Base-by-base conservation (phyloP, 2,329 filamentous ascomycete species). In the Hymenoscyphus linearis region DNA sequence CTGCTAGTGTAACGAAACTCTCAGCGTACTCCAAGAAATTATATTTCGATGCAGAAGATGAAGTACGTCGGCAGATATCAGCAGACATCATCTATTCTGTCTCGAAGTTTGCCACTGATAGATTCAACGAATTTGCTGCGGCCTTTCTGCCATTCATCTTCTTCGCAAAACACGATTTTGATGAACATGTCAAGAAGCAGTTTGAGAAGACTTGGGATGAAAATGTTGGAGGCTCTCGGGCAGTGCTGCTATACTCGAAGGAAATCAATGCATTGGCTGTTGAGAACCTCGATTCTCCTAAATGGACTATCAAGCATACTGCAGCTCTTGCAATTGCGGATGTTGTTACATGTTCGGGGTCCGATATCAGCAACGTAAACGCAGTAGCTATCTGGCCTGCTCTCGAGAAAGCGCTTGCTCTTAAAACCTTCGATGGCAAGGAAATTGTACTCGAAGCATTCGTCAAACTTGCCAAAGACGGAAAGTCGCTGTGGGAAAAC, bases 401-500 rank as follows among this genome's bases (percentile, higher is more conserved):
- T 1, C 80, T 96, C 55, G 91, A 97, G 65, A 91, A 89, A 70
- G 86, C 90, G 1, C 76, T 98, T 47, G 84, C 85, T 2, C 85
- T 96, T 13, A 98, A 97, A 80, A 96, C 93, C 0, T 99, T 96
- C 80, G 83, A 89, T 0, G 91, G 91, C 25, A 99, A 99, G 73
- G 92, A 97, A 75, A 86, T 85, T 67, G 84, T 99, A 35, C 79
- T 98, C 2, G 82, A 86, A 52, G 87, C 90, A 5, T 91, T 95
- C 73, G 88, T 91, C 3, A 83, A 85, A 61, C 95, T 98, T 68
- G 85, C 89, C 0, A 81, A 85, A 69, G 85, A 86, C 64, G 84
- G 83, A 0, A 82, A 81, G 65, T 74, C 74, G 7, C 77, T 90
- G 34, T 86, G 85, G 79, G 76, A 78, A 54, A 73, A 74, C 5